Evolutionary conservation across 2,329 filamentous ascomycete genomes (phyloP).

Genomic region (Venturia aucupariae): DNA sequence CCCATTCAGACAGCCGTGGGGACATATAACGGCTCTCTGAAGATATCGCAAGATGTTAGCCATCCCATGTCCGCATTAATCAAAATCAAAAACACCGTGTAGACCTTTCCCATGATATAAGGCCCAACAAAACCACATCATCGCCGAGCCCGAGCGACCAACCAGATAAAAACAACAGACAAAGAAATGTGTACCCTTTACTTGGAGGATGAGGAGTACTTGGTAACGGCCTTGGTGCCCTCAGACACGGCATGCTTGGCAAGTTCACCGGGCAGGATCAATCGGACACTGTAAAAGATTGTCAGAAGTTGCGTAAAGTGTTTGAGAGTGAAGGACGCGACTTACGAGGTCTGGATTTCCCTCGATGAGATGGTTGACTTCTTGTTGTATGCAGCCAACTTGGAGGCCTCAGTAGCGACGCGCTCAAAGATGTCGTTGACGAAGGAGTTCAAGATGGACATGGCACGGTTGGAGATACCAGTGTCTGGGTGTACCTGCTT

Average conservation of each 20-base stretch:
- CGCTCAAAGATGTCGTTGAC: conserved; percentile 99
- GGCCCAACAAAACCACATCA: conserved; percentile 22
- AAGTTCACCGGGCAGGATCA: conserved; percentile 96
- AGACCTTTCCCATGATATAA: conserved; percentile 13
- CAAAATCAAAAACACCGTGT: conserved; percentile 8
- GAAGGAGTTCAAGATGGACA: conserved; percentile 99
- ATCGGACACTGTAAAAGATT: conserved; percentile 54
- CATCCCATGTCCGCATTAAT: conserved; percentile 12
- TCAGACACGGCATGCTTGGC: conserved; percentile 99
- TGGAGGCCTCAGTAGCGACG: conserved; percentile 95
- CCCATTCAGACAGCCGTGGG: conserved; percentile 5
- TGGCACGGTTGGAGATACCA: conserved; percentile 99
- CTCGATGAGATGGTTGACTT: conserved; percentile 99
- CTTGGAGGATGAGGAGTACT: conserved; percentile 99
- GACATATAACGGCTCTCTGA: conserved; percentile 11
- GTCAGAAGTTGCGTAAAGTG: conserved; percentile 22
- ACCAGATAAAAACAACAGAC: conserved; percentile 41
- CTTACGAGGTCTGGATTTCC: conserved; percentile 94
- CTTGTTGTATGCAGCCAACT: conserved; percentile 99
- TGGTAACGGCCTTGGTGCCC: conserved; percentile 99
- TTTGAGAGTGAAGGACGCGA: conserved; percentile 18
- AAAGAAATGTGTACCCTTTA: conserved; percentile 47
- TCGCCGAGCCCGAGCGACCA: conserved; percentile 30
- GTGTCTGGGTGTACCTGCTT: conserved; percentile 99
- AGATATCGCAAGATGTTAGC: conserved; percentile 7